A percentile compares a stretch with the other conserved stretches of the same genome.
These are phyloP conservation scores for Phoma herbarum DNA, from an alignment of 2,329 filamentous ascomycete genomes.

Conservation along the genomic window DNA sequence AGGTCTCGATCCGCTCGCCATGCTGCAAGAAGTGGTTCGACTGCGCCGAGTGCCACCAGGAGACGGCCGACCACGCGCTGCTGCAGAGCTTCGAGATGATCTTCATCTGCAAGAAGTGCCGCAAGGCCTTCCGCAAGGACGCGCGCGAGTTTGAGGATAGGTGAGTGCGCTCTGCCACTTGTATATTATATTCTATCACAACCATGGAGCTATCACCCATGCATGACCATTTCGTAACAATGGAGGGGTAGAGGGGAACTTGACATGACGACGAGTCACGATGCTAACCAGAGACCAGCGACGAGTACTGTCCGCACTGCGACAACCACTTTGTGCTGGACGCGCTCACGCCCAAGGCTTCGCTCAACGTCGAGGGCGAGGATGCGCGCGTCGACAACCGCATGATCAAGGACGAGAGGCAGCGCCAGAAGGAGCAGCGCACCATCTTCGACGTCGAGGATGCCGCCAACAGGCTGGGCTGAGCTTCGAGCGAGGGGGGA, in stretches of 20 bases:
- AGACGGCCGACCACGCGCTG: slow-evolving; percentile 80
- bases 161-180: too few species aligned
- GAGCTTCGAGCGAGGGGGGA: slow-evolving; percentile 43
- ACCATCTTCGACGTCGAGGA: slow-evolving; percentile 80
- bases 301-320: slow-evolving; percentile 99
- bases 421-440: slow-evolving; percentile 66
- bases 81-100: slow-evolving; percentile 84
- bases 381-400: slow-evolving; percentile 81
- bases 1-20: slow-evolving; percentile 92
- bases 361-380: slow-evolving; percentile 87
- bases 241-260: too few species aligned
- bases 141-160: slow-evolving; percentile 88
- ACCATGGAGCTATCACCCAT: too few species aligned
- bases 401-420: slow-evolving; percentile 91
- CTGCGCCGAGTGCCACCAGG: slow-evolving; percentile 91
- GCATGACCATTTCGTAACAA: too few species aligned
- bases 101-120: slow-evolving; percentile 99
- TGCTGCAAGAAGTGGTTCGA: slow-evolving; percentile 99
- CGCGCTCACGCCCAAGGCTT: slow-evolving; percentile 81
- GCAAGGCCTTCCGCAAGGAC: slow-evolving; percentile 97
- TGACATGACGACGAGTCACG: not conserved
- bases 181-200: too few species aligned
- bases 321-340: slow-evolving; percentile 98
- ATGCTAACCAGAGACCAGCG: slow-evolving; percentile 57
- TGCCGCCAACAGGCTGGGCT: slow-evolving; percentile 79